Percentiles rank a stretch among this genome's conserved stretches.
Evolutionary conservation across 2,329 filamentous ascomycete genomes (phyloP).

Genomic region (Trichoderma sp.): DNA sequence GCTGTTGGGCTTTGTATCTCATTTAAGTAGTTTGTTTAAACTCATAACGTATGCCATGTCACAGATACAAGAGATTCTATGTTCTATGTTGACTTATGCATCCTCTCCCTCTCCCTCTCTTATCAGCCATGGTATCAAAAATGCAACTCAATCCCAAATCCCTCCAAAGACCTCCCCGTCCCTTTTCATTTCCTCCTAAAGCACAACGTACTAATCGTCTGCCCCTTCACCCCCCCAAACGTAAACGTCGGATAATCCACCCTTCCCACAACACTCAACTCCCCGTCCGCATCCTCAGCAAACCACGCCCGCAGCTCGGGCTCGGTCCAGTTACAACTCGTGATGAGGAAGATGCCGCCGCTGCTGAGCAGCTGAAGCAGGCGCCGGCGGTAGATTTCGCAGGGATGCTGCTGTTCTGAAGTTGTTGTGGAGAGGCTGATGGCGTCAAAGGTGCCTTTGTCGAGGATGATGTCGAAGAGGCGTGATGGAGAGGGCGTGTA

Average conservation of each 20-base stretch:
- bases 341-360: slow-evolving; percentile 79
- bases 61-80: not conserved
- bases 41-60: not conserved
- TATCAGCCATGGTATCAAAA: not conserved
- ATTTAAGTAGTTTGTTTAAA: not conserved
- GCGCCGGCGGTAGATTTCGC: slow-evolving; percentile 73
- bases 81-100: not conserved
- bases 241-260: slow-evolving; percentile 85
- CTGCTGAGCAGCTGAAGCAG: slow-evolving; percentile 69
- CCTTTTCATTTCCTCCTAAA: slow-evolving; percentile 51
- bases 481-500: not conserved
- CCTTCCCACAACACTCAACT: slow-evolving; percentile 65
- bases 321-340: slow-evolving; percentile 98
- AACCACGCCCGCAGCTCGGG: slow-evolving; percentile 84
- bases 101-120: not conserved
- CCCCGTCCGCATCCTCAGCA: slow-evolving; percentile 48
- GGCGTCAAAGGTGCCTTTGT: slow-evolving; percentile 98
- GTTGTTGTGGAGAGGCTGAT: slow-evolving; percentile 71
- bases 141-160: not conserved
- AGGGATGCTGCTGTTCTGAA: slow-evolving; percentile 53
- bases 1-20: not conserved
- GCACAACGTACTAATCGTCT: slow-evolving; percentile 85
- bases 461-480: slow-evolving; percentile 92
- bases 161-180: not conserved
- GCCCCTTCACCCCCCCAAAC: slow-evolving; percentile 86